Base-by-base conservation (phyloP, 1,284 basidiomycete genomes). In the Fomitiporia mediterranea region DNA sequence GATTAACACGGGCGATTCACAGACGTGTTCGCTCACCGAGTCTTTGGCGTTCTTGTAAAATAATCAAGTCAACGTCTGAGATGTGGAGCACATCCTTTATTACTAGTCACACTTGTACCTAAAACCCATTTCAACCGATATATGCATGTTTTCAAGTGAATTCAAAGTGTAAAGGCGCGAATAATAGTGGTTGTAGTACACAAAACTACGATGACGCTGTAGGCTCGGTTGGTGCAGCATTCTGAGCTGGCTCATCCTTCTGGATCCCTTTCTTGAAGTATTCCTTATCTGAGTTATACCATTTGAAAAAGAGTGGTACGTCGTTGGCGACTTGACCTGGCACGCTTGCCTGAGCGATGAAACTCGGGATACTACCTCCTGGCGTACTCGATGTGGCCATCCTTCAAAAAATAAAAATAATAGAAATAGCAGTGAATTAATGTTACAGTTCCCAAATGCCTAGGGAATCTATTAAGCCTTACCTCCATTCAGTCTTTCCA, bases 371-470 rank as follows among this genome's bases (percentile, higher is more conserved):
- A 44, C 68, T 76, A 7, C 87, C 87, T 28, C 84, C 86, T 8
- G 86, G 80, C 1, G 78, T 81, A 64, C 84, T 85, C n/a, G 84
- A 84, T 0, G 85, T 87, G 2, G 86, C 87, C 84, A 89, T 88
- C 47, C 65, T 65, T 46, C 15, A 37, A 1, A 30, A 38, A 4
- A 6, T 23, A 30, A 23, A 7, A 37, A 15, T 7, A 47, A 13
- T 23, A 34, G 23, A 15, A 35, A 35, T 23, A n/a, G n/a, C n/a
- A 2, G 37, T 15, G 13, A 27, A 17, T 35, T 4, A 32, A 1
- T 11, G 17, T 49, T 15, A 46, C 39, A 19, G 6, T 44, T 27
- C 17, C 6, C 6, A 13, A 34, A 4, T 30, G 15, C 21, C 7
- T 4, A 2, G 2, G 1, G 15, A 28, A 30, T 4, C 13, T 9